phyloP scores from a whole-genome alignment of 192 early-diverging fungal genomes.

The Podila verticillata region DNA sequence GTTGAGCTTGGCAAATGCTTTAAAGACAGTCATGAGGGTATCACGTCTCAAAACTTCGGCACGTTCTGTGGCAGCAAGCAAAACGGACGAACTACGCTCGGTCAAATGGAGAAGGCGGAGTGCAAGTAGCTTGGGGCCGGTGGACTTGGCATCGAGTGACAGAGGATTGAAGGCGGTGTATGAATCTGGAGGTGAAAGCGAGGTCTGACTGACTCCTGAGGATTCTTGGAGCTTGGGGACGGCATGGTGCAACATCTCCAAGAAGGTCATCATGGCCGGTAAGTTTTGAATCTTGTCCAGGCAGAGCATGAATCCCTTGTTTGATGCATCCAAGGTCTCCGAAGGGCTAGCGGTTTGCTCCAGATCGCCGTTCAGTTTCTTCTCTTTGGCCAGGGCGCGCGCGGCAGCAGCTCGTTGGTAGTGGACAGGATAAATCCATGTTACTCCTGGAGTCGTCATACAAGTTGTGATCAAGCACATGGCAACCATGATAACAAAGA shows the following conservation, averaged over 20 bases:
- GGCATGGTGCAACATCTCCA: conserved; percentile 45
- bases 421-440: conserved; percentile 75
- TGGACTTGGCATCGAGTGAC: not conserved
- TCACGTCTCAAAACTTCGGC: conserved; percentile 72
- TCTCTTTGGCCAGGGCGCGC: conserved; percentile 20
- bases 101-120: conserved; percentile 83
- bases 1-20: conserved; percentile 84
- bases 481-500: conserved; percentile 65
- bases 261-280: conserved; percentile 55
- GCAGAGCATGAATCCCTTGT: conserved; percentile 47
- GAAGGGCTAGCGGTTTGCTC: conserved; percentile 1
- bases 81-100: conserved; percentile 81
- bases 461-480: conserved; percentile 84
- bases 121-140: conserved; percentile 61
- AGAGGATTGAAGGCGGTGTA: not conserved
- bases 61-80: conserved; percentile 74
- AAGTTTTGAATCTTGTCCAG: conserved; percentile 55
- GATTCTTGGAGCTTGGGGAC: not conserved
- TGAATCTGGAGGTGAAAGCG: not conserved
- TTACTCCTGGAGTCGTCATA: conserved; percentile 83
- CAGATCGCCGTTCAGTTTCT: conserved; percentile 4
- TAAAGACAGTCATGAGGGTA: conserved; percentile 83
- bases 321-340: not conserved
- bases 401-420: conserved; percentile 59
- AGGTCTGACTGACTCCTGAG: conserved; percentile 9